Conservation (phyloP, 768 basidiomycete genomes). For the Asterophora parasitica region DNA sequence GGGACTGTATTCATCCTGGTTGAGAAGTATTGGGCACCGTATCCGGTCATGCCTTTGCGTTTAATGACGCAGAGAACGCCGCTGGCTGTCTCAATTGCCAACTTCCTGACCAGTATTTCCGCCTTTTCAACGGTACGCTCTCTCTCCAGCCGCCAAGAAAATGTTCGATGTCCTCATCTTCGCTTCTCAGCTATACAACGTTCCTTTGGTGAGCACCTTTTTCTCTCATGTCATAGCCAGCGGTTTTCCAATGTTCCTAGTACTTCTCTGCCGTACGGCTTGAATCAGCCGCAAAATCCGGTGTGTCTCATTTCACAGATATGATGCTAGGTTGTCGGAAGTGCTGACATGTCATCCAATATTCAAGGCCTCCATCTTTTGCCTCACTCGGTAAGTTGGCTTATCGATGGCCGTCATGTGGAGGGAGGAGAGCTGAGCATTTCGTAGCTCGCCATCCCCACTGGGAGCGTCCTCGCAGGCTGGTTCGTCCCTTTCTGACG, state of each 20-base stretch:
- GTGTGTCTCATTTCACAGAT: slow-evolving; percentile 33
- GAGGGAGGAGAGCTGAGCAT: slow-evolving; percentile 13
- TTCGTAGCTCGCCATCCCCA: slow-evolving; percentile 67
- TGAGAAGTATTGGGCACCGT: slow-evolving; percentile 72
- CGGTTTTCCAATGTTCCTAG: slow-evolving; percentile 28
- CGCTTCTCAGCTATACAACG: slow-evolving; percentile 64
- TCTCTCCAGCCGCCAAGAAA: slow-evolving; percentile 10
- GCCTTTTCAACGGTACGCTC: slow-evolving; percentile 72
- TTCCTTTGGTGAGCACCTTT: slow-evolving; percentile 58
- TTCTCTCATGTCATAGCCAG: slow-evolving; percentile 3
- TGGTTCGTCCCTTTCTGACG: slow-evolving; percentile 45
- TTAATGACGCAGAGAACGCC: slow-evolving; percentile 77
- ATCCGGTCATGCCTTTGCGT: slow-evolving; percentile 88
- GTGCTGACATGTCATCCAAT: slow-evolving; percentile 10
- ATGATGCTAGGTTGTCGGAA: slow-evolving; percentile 11
- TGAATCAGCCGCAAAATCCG: slow-evolving; percentile 63
- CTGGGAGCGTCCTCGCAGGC: slow-evolving; percentile 84
- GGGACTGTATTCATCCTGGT: slow-evolving; percentile 64
- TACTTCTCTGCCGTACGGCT: slow-evolving; percentile 83
- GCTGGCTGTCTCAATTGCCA: slow-evolving; percentile 73
- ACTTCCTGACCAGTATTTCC: slow-evolving; percentile 71
- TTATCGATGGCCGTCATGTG: slow-evolving; percentile 13
- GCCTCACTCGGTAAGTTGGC: slow-evolving; percentile 73
- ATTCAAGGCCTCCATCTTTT: slow-evolving; percentile 73
- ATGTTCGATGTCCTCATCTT: slow-evolving; percentile 17